Conservation (phyloP, 2,329 filamentous ascomycete species). For the Teratosphaeria viscida region DNA sequence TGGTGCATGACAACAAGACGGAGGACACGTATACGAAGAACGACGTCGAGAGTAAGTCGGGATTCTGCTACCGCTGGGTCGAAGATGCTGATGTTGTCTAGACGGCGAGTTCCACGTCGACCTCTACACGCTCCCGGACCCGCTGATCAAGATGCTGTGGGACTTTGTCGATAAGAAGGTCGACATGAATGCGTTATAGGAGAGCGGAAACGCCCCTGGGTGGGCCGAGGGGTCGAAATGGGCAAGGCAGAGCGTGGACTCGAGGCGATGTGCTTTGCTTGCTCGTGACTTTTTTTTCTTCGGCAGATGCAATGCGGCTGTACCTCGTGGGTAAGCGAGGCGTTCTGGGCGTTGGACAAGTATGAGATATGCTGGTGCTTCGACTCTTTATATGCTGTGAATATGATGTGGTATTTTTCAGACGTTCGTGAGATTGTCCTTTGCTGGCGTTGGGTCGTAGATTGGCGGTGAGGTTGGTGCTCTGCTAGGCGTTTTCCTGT, state of each 20-base stretch:
- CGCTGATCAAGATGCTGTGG: slow-evolving; percentile 87
- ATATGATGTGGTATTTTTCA: background rate
- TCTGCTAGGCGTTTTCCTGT: too few relatives aligned
- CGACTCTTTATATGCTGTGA: background rate
- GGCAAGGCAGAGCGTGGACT: background rate
- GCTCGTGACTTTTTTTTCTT: background rate
- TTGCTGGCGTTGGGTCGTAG: too few relatives aligned
- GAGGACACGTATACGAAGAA: slow-evolving; percentile 95
- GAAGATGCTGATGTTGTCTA: slow-evolving; percentile 22
- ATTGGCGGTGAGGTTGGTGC: too few relatives aligned
- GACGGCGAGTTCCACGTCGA: slow-evolving; percentile 98
- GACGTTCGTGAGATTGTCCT: background rate
- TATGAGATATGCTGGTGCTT: background rate
- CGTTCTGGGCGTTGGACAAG: background rate
- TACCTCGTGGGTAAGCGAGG: background rate
- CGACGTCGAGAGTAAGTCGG: slow-evolving; percentile 68
- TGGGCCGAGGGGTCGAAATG: background rate
- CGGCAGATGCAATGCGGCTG: background rate
- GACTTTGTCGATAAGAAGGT: slow-evolving; percentile 53
- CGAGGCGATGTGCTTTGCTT: background rate
- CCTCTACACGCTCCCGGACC: slow-evolving; percentile 89
- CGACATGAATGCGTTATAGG: slow-evolving; percentile 8
- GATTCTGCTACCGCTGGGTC: background rate
- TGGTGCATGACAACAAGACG: slow-evolving; percentile 95
- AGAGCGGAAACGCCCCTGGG: background rate